These are phyloP conservation scores for Lablab purpureus DNA, from an alignment of 306 rosid genomes.

Conservation along the genomic window DNA sequence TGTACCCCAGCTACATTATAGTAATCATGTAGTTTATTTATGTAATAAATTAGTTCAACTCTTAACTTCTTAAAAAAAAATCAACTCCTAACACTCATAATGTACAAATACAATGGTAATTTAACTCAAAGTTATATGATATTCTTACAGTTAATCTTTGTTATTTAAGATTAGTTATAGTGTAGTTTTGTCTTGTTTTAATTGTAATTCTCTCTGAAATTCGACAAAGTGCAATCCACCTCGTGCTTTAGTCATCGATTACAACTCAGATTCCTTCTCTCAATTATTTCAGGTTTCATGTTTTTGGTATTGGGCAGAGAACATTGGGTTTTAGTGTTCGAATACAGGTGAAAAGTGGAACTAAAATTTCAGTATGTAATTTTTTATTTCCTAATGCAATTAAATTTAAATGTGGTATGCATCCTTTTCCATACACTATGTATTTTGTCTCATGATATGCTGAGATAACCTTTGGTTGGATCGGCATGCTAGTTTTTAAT, in stretches of 20 bases:
- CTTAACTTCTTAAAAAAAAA: background rate
- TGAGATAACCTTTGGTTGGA: conserved; percentile 28
- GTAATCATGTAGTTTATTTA: background rate
- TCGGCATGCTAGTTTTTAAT: conserved; percentile 12
- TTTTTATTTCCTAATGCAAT: conserved; percentile 31
- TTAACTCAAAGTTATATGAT: conserved; percentile 3
- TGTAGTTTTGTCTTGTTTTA: conserved; percentile 28
- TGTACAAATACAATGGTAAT: background rate
- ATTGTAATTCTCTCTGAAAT: conserved; percentile 32
- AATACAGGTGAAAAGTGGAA: conserved; percentile 86
- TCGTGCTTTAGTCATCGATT: conserved; percentile 21
- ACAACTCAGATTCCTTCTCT: conserved; percentile 4
- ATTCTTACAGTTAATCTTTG: background rate
- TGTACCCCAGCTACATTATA: background rate
- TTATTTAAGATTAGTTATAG: background rate
- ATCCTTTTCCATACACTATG: conserved; percentile 13
- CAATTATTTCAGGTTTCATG: conserved; percentile 81
- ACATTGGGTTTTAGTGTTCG: conserved; percentile 82
- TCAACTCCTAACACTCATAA: background rate
- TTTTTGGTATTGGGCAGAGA: conserved; percentile 80
- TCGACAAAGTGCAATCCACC: background rate
- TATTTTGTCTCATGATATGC: no score
- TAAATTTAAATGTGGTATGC: conserved; percentile 23
- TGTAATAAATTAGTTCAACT: background rate
- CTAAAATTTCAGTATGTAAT: conserved; percentile 74